Evolutionary conservation across 2,329 filamentous ascomycete genomes (phyloP).

Genomic region (Neurospora crassa): DNA sequence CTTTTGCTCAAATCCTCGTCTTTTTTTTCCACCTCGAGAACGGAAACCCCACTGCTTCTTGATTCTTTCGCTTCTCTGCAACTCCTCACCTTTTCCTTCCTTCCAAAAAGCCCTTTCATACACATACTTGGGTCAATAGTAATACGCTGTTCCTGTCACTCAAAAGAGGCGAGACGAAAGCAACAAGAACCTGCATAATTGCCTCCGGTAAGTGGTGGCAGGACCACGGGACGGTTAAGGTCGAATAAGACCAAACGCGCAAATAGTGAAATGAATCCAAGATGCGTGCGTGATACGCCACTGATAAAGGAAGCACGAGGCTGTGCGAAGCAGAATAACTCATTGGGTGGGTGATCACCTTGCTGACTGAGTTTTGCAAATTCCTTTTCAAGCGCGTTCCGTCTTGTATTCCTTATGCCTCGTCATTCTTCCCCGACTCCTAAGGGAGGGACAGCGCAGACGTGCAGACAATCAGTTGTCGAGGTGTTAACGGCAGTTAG

Average conservation of each 20-base stretch:
- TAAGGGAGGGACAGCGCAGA: neutral
- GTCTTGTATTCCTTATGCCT: neutral
- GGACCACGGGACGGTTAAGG: neutral
- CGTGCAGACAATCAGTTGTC: neutral
- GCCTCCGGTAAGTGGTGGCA: neutral
- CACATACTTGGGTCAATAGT: neutral
- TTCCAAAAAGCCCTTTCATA: neutral
- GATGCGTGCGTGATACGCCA: neutral
- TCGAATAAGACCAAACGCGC: neutral
- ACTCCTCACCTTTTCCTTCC: neutral
- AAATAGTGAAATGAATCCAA: neutral
- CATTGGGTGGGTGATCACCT: neutral
- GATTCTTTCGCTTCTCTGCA: neutral
- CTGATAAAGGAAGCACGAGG: neutral
- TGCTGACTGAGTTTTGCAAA: neutral
- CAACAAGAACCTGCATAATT: neutral
- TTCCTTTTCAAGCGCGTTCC: neutral
- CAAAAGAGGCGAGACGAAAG: neutral
- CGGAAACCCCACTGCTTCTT: neutral
- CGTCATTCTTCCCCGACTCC: neutral
- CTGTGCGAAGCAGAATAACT: neutral
- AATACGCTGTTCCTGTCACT: neutral
- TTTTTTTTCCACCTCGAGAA: neutral
- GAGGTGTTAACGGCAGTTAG: neutral
- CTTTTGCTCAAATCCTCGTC: neutral